These are phyloP conservation scores for Phytopythium boreale DNA, from an alignment of 352 stramenopile species.

Conservation along the genomic window DNA sequence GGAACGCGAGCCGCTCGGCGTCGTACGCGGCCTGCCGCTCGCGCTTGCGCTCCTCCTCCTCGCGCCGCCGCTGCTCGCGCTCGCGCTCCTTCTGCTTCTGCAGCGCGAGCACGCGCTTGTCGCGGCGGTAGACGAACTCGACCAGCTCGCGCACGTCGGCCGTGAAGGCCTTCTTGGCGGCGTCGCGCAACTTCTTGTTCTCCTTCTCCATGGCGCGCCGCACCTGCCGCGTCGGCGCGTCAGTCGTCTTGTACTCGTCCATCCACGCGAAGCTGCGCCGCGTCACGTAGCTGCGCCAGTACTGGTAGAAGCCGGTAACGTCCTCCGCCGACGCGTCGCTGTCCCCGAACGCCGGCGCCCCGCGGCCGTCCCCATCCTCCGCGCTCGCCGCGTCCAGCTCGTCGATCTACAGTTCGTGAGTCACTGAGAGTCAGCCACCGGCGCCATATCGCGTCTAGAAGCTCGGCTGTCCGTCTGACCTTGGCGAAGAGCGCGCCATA, in stretches of 20 bases:
- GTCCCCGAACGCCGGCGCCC: conserved; percentile 51
- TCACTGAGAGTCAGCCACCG: background rate
- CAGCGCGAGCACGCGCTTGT: conserved; percentile 64
- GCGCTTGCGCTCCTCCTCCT: conserved; percentile 51
- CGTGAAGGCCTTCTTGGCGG: conserved; percentile 73
- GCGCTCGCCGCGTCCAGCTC: conserved; percentile 32
- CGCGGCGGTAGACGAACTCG: conserved; percentile 79
- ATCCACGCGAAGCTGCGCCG: conserved; percentile 75
- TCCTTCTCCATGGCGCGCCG: conserved; percentile 86
- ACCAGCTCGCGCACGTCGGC: conserved; percentile 77
- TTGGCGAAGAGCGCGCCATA: conserved; percentile 72
- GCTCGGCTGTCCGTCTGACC: conserved; percentile 14
- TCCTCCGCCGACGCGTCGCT: conserved; percentile 37
- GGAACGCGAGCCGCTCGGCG: conserved; percentile 55
- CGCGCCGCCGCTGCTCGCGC: conserved; percentile 37
- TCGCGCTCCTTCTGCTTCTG: conserved; percentile 70
- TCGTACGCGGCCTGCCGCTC: conserved; percentile 63
- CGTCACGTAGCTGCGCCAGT: conserved; percentile 77
- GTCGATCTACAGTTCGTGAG: conserved; percentile 74
- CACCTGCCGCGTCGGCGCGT: conserved; percentile 73
- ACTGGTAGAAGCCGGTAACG: conserved; percentile 70
- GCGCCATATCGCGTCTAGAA: background rate
- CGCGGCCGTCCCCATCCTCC: conserved; percentile 14
- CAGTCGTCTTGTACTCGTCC: conserved; percentile 81
- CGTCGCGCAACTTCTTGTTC: conserved; percentile 85